Evolutionary conservation across 768 basidiomycete genomes (phyloP).

Genomic region (Exidia glandulosa): DNA sequence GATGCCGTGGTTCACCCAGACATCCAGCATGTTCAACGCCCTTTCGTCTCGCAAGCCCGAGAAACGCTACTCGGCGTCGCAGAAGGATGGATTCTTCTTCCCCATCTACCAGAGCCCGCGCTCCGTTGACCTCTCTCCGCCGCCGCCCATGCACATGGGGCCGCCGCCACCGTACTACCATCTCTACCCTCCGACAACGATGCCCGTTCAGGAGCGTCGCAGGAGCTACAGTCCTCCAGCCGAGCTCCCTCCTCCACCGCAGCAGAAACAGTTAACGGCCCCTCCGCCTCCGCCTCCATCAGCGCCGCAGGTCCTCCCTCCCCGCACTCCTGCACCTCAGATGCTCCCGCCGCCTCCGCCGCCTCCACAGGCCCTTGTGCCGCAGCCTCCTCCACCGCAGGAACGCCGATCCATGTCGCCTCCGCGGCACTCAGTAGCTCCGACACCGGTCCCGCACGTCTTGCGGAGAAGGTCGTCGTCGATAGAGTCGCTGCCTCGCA

Average conservation of each 20-base stretch:
- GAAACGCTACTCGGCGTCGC: not conserved
- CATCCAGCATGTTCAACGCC: not conserved
- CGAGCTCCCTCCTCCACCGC: not conserved
- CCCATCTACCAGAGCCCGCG: not conserved
- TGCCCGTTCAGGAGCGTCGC: not conserved
- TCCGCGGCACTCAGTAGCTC: not conserved
- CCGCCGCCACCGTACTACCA: not conserved
- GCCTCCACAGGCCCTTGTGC: not conserved
- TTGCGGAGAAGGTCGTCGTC: not conserved
- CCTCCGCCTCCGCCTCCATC: too few relatives aligned
- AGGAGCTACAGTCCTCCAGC: not conserved
- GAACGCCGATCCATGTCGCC: not conserved
- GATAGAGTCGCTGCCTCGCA: not conserved
- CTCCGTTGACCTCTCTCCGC: not conserved
- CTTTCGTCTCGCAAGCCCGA: not conserved
- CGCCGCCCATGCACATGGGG: not conserved
- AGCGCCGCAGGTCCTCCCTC: too few relatives aligned
- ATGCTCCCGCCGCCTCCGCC: not conserved
- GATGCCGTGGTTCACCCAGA: not conserved
- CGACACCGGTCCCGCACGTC: not conserved
- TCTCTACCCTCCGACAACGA: not conserved
- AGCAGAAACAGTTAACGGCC: not conserved
- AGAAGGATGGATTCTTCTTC: slow-evolving; percentile 1
- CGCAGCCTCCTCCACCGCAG: not conserved
- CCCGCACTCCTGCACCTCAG: too few relatives aligned